Evolutionary conservation across 202 grass and related monocot species (phyloP), one percentile per base, ranked within the genome.

Genomic region (Schoenoplectus triqueter): DNA sequence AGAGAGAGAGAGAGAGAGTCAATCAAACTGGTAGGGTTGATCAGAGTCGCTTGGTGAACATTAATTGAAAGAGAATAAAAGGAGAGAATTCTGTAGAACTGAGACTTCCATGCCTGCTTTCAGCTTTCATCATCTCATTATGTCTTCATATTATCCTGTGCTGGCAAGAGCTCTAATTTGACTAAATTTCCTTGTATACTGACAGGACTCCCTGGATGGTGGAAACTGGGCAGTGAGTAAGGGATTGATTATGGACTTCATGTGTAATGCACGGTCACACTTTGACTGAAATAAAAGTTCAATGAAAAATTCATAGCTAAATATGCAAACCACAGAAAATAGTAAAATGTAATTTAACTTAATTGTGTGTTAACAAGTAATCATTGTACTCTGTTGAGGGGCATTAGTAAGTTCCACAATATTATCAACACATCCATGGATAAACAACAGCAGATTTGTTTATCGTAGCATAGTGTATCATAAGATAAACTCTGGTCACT

Each of bases 201-300:
- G 31, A 6, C 81, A 92, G 91, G 83, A 88, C 87, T 86, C 85
- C 91, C n/a, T 89, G 88, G 89, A 89, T 94, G 91, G 84, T 92
- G 82, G 90, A 97, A 81, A 90, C 88, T 68, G 64, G 21, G 8
- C 88, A 87, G 0, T 90, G 94, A 82, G 89, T 88, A 94, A 82
- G 90, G 90, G 83, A 57, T 94, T 19, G 85, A 82, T 7, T 15
- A 89, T 14, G 90, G 94, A 88, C 20, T 66, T 66, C 64, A 66
- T 66, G 9, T 22, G 22, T 39, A 10, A 22, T 61, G 57, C 3
- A 92, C 8, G 10, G 21, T 66, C 8, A 31, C 63, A 66, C 6
- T 9, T 22, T 10, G 63, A 7, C 7, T 22, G 6, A 10, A 31
- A 66, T 10, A 66, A 9, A 31, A 22, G 15, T 17, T 39, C 19